These are phyloP conservation scores for Lycium ferocissimum DNA, from an alignment of 257 asterid species.

Conservation along the genomic window DNA sequence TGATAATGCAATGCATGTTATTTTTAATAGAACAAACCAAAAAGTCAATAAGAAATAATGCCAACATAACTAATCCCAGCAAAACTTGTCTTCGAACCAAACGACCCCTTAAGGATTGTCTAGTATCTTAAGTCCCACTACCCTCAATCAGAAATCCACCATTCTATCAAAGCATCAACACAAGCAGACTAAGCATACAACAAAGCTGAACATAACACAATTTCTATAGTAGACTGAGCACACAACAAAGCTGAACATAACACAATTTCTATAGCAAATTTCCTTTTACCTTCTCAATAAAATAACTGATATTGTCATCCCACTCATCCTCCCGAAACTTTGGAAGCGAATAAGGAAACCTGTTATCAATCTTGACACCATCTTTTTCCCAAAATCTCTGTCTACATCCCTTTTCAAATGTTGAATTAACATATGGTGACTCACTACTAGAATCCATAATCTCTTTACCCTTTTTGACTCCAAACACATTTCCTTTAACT, in stretches of 20 bases:
- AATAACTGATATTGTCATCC: constrained; percentile 65
- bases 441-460: constrained; percentile 37
- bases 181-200: not conserved
- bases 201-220: constrained; percentile 7
- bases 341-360: constrained; percentile 39
- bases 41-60: no score
- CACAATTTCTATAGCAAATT: not conserved
- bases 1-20: no score
- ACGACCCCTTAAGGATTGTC: not conserved
- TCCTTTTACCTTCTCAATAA: constrained; percentile 58
- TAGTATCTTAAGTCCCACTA: not conserved
- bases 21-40: no score
- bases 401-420: constrained; percentile 37
- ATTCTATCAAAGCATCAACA: constrained; percentile 14
- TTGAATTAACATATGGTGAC: constrained; percentile 52
- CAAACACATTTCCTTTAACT: constrained; percentile 51
- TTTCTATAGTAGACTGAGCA: not conserved
- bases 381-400: constrained; percentile 40
- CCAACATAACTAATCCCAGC: no score
- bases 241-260: not conserved
- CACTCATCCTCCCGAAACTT: constrained; percentile 52
- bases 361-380: constrained; percentile 38
- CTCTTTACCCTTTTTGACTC: constrained; percentile 52
- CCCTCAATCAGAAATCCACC: not conserved
- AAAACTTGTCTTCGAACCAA: no score